Base-by-base conservation (phyloP, 192 early-diverging fungal genomes). In the Radiomyces spectabilis region DNA sequence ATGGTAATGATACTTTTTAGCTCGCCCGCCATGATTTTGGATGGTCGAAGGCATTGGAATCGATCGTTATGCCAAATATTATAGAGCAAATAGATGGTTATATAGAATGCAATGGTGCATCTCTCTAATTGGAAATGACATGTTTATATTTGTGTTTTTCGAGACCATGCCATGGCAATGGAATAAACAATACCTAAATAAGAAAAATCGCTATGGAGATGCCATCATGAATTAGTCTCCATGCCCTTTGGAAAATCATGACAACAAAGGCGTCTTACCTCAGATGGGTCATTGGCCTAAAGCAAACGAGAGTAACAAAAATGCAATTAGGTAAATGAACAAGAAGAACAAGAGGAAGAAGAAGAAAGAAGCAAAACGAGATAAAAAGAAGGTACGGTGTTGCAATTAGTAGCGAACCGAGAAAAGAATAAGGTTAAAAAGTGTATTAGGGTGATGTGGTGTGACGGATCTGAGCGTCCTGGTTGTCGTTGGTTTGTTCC, bases 1-100 rank as follows among this genome's bases (percentile, higher is more conserved):
- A 47, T 22, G 0, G 61, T 63, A 13, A 63, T 37, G 16, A 63
- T 55, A 26, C 61, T 55, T 40, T 63, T 63, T 6, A 63, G 30
- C 31, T 63, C 61, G 5, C 61, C 61, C 16, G 26, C 24, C n/a
- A 29, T 25, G 12, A 63, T n/a, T 4, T 51, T 53, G 10, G 61
- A 63, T 16, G 43, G 61, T 39, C 38, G 12, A 18, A 63, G 44
- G 21, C 44, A 63, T 49, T 63, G 26, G 19, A 63, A 54, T 41
- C 45, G 37, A 40, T 63, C 52, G 22, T 54, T 32, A 26, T 63
- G 31, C 8, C 32, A 41, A 10, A 55, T 9, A 4, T 24, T 22
- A 25, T 46, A 34, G 26, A 57, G 26, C 16, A 46, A 3, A 35
- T 45, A 57, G 10, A 34, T 34, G 12, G 19, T 27, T 0, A 57